Conservation (phyloP, 192 early-diverging fungal species). For the Paraglomus brasilianum region DNA sequence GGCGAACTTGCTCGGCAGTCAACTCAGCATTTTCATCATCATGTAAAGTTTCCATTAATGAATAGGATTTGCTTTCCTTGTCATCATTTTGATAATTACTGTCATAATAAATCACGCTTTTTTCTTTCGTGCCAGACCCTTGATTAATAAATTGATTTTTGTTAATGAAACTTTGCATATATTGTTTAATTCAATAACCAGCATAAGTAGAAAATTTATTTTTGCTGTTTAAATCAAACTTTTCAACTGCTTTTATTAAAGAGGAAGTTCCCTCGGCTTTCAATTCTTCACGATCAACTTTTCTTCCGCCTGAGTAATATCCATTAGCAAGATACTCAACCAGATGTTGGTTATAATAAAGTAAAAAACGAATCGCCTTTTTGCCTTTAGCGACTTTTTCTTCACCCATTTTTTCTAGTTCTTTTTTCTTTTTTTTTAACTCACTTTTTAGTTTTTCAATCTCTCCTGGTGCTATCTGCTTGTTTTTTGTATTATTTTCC, state of each 20-base stretch:
- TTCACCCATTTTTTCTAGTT: too few species aligned
- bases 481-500: too few species aligned
- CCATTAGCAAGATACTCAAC: conserved; percentile 8
- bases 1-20: conserved; percentile 9
- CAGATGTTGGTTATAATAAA: conserved; percentile 15
- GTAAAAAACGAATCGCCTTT: too few species aligned
- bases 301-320: neutral
- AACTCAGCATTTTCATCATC: conserved; percentile 19
- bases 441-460: too few species aligned
- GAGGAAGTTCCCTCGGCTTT: conserved; percentile 10
- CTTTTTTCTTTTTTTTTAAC: too few species aligned
- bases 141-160: conserved; percentile 17
- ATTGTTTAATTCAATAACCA: conserved; percentile 21
- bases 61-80: conserved; percentile 15
- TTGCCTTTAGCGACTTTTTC: too few species aligned
- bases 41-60: conserved; percentile 8
- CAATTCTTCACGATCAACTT: conserved; percentile 15
- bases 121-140: neutral
- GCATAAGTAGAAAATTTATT: conserved; percentile 11
- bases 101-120: conserved; percentile 17
- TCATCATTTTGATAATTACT: conserved; percentile 21
- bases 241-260: conserved; percentile 11
- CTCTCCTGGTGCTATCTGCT: too few species aligned
- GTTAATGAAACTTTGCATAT: conserved; percentile 17
- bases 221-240: conserved; percentile 14